These are phyloP conservation scores for Talaromyces trachyspermus DNA, from an alignment of 495 filamentous ascomycete species.

Conservation along the genomic window DNA sequence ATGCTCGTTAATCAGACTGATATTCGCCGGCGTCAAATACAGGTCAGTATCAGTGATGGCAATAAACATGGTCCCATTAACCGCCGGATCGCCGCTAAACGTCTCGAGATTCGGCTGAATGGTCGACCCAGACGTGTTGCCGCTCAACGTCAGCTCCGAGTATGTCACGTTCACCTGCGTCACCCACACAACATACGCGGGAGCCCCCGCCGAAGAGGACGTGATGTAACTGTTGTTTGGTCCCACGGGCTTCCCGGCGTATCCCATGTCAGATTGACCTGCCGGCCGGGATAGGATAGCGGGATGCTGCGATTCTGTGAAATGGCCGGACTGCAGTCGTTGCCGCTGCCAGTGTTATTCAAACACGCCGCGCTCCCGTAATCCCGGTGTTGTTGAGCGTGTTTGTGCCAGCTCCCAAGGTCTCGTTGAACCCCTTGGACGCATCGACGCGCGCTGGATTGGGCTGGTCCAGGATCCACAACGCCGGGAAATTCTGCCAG, in stretches of 20 bases:
- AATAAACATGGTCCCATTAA: slow-evolving; percentile 77
- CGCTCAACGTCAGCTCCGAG: slow-evolving; percentile 46
- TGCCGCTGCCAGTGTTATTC: slow-evolving; percentile 41
- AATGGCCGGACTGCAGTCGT: slow-evolving; percentile 55
- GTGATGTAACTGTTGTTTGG: slow-evolving; percentile 81
- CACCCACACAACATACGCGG: slow-evolving; percentile 68
- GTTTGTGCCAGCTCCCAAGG: slow-evolving; percentile 24
- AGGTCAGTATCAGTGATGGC: slow-evolving; percentile 65
- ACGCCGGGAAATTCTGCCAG: slow-evolving; percentile 84
- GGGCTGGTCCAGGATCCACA: slow-evolving; percentile 69
- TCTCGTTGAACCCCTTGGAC: slow-evolving; percentile 32
- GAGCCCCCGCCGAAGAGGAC: slow-evolving; percentile 44
- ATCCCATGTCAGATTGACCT: slow-evolving; percentile 69
- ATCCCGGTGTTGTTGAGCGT: slow-evolving; percentile 28
- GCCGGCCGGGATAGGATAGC: slow-evolving; percentile 68
- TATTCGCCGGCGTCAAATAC: slow-evolving; percentile 69
- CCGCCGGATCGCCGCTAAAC: slow-evolving; percentile 56
- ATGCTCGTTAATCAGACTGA: slow-evolving; percentile 65
- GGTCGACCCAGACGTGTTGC: slow-evolving; percentile 52
- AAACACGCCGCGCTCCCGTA: slow-evolving; percentile 39
- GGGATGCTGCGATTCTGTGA: slow-evolving; percentile 58
- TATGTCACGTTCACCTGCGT: slow-evolving; percentile 84
- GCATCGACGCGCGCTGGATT: slow-evolving; percentile 58
- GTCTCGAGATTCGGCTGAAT: slow-evolving; percentile 59
- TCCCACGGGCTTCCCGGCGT: slow-evolving; percentile 55